Evolutionary conservation across 192 early-diverging fungal species (phyloP).

Genomic region (Ambispora gerdemannii): DNA sequence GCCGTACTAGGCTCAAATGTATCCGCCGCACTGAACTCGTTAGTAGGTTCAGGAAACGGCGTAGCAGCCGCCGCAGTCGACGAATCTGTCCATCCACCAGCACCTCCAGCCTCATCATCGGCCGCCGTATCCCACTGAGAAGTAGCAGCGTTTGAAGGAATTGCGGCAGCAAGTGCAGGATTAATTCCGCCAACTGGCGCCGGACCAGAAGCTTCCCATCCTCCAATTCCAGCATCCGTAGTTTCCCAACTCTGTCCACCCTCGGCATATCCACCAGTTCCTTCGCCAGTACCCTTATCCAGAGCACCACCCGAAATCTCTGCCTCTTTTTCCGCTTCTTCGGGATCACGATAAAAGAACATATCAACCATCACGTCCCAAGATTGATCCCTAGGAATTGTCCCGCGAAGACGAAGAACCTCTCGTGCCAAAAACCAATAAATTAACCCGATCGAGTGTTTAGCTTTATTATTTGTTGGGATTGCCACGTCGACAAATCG

Average conservation of each 20-base stretch:
- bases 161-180: slow-evolving; percentile 44
- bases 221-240: slow-evolving; percentile 37
- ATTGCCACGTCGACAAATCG: slow-evolving; percentile 96
- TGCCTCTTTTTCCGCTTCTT: slow-evolving; percentile 94
- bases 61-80: neutral
- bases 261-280: slow-evolving; percentile 36
- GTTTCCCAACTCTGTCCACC: slow-evolving; percentile 65
- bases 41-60: neutral
- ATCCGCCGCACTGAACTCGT: neutral
- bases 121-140: slow-evolving; percentile 12
- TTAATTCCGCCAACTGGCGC: slow-evolving; percentile 44
- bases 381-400: slow-evolving; percentile 74
- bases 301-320: slow-evolving; percentile 61
- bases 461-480: slow-evolving; percentile 99
- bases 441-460: slow-evolving; percentile 97
- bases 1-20: neutral
- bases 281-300: slow-evolving; percentile 35
- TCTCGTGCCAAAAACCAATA: slow-evolving; percentile 98
- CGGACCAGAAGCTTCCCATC: slow-evolving; percentile 33
- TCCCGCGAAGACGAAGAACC: slow-evolving; percentile 96
- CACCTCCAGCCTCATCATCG: neutral
- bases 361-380: slow-evolving; percentile 99
- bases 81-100: neutral
- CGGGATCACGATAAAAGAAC: slow-evolving; percentile 99
- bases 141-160: slow-evolving; percentile 14